Percentiles rank a stretch among this genome's conserved stretches.
phyloP scores from a whole-genome alignment of 2,329 filamentous ascomycete species.

The Aspergillus flavus region DNA sequence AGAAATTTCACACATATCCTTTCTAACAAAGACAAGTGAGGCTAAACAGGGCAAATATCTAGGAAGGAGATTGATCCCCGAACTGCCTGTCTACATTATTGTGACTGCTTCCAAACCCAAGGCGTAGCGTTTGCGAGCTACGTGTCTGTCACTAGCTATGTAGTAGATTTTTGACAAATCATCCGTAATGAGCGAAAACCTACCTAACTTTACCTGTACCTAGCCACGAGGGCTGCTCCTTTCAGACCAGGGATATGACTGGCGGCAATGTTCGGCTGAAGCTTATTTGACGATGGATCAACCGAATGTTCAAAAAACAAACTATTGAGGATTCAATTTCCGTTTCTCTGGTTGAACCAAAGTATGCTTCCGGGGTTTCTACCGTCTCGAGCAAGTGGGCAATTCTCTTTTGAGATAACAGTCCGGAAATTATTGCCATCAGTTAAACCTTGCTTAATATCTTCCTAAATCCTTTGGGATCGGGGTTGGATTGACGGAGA shows the following conservation, averaged over 20 bases:
- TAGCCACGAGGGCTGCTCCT: conserved; percentile 17
- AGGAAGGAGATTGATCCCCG: not conserved
- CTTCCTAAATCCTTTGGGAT: not conserved
- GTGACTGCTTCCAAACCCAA: not conserved
- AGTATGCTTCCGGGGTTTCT: conserved; percentile 11
- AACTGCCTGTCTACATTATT: not conserved
- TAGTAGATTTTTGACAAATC: conserved; percentile 16
- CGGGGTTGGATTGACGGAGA: conserved; percentile 1
- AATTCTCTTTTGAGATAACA: conserved; percentile 18
- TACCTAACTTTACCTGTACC: conserved; percentile 5
- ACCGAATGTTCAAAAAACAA: not conserved
- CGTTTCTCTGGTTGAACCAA: conserved; percentile 17
- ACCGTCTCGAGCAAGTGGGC: conserved; percentile 15
- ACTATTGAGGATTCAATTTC: conserved; percentile 6
- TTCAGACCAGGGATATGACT: conserved; percentile 5
- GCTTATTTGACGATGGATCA: conserved; percentile 7
- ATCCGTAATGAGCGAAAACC: conserved; percentile 6
- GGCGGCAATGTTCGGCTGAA: conserved; percentile 14
- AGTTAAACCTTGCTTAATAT: conserved; percentile 6
- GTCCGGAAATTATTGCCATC: conserved; percentile 14
- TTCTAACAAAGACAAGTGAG: not conserved
- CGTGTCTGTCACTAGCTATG: not conserved
- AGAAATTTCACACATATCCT: not conserved
- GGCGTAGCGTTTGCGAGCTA: not conserved
- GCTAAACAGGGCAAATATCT: not conserved